A percentile compares a stretch with the other conserved stretches of the same genome.
Conservation (phyloP, 331 rosid species). For the Arachis monticola region DNA sequence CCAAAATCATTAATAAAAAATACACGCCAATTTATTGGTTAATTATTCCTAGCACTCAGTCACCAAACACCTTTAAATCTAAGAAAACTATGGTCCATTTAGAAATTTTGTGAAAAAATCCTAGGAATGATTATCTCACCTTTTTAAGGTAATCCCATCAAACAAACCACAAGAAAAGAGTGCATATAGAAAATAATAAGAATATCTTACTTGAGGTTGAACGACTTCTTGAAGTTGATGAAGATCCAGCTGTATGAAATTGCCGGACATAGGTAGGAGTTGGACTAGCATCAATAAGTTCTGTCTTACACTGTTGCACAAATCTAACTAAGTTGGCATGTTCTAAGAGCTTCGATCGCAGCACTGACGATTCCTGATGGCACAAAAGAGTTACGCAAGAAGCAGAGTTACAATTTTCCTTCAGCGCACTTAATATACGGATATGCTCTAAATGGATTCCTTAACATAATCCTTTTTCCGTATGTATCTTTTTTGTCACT, state of each 20-base stretch:
- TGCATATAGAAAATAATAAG: constrained; percentile 14
- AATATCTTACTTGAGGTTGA: constrained; percentile 67
- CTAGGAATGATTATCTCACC: not conserved
- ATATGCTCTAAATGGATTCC: constrained; percentile 7
- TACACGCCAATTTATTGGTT: not conserved
- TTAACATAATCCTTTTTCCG: not conserved
- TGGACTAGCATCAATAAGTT: constrained; percentile 52
- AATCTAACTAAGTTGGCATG: constrained; percentile 70
- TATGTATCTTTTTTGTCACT: not conserved
- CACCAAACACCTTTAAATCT: not conserved
- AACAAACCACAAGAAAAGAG: constrained; percentile 1
- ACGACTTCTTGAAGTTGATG: constrained; percentile 69
- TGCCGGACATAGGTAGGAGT: constrained; percentile 55
- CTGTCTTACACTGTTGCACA: constrained; percentile 61
- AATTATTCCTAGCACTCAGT: not conserved
- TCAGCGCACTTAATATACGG: not conserved
- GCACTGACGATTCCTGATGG: constrained; percentile 70
- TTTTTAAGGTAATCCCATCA: constrained; percentile 9
- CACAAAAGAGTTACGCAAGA: constrained; percentile 35
- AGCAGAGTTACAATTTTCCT: constrained; percentile 21
- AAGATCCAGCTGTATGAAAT: constrained; percentile 47
- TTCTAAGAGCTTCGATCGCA: constrained; percentile 65
- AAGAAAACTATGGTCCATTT: constrained; percentile 9
- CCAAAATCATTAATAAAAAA: not conserved
- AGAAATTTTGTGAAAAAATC: not conserved